These are phyloP conservation scores for Neolecta irregularis DNA, from an alignment of 1,139 yeast species.

Conservation along the genomic window DNA sequence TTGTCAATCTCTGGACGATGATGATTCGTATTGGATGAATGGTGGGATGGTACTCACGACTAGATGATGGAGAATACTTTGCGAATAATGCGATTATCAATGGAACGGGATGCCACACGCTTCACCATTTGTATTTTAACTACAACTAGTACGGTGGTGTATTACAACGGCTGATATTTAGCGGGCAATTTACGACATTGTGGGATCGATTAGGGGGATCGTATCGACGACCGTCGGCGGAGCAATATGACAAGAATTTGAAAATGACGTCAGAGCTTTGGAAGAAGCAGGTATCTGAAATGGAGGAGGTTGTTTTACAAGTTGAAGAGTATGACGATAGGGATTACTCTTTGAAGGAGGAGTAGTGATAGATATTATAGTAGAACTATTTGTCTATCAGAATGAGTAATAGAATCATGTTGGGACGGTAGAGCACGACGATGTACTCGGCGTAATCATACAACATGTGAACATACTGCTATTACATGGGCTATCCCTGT, in stretches of 20 bases:
- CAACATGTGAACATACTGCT: too few relatives aligned
- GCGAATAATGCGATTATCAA: conserved; percentile 86
- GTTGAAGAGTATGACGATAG: conserved; percentile 65
- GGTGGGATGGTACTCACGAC: neutral
- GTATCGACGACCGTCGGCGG: conserved; percentile 81
- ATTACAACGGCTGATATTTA: too few relatives aligned
- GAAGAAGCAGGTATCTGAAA: conserved; percentile 55
- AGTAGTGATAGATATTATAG: too few relatives aligned
- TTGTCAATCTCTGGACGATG: conserved; percentile 95
- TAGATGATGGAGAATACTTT: conserved; percentile 78
- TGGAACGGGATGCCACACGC: conserved; percentile 97
- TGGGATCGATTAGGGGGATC: conserved; percentile 96
- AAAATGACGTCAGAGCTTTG: conserved; percentile 48
- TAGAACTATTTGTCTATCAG: too few relatives aligned
- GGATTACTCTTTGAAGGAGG: conserved; percentile 11
- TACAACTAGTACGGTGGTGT: too few relatives aligned
- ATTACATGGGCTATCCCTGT: too few relatives aligned
- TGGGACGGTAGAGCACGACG: too few relatives aligned
- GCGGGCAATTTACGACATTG: conserved; percentile 91
- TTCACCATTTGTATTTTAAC: conserved; percentile 90
- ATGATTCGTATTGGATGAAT: too few relatives aligned
- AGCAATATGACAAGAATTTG: conserved; percentile 53
- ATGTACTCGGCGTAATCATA: too few relatives aligned
- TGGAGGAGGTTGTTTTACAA: conserved; percentile 64
- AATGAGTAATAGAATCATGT: too few relatives aligned